Conservation (phyloP, 306 rosid species). For the Dalbergia cultrata region DNA sequence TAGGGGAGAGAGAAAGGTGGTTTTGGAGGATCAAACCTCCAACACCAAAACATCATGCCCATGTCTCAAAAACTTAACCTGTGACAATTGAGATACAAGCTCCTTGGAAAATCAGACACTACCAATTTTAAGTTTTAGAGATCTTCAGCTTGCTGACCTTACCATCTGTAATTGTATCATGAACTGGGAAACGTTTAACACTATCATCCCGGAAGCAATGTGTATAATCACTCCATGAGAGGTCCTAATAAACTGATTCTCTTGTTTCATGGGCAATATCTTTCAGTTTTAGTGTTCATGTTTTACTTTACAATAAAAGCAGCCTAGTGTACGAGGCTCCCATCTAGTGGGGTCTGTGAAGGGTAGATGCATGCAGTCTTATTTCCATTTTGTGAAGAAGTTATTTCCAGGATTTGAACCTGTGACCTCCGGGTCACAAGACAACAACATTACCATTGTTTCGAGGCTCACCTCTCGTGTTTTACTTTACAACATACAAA, state of each 20-base stretch:
- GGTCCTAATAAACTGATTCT: not conserved
- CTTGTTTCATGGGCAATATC: constrained; percentile 8
- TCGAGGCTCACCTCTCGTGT: not conserved
- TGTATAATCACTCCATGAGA: not conserved
- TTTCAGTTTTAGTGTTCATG: not conserved
- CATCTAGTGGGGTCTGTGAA: no score
- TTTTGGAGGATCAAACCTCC: constrained; percentile 11
- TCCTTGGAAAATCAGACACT: no score
- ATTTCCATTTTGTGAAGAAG: no score
- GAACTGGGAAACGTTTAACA: not conserved
- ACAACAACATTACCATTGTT: no score
- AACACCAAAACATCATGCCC: not conserved
- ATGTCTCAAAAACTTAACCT: constrained; percentile 4
- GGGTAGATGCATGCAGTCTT: no score
- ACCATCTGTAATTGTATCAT: no score
- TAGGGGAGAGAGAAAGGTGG: not conserved
- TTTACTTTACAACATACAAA: not conserved
- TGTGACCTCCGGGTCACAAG: no score
- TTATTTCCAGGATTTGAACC: no score
- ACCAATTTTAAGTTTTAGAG: no score
- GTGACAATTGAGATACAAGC: constrained; percentile 10
- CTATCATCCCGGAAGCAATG: not conserved
- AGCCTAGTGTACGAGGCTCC: no score
- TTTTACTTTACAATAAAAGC: not conserved
- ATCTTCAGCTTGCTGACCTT: no score